Base-by-base conservation (phyloP, 345 rosid genomes). In the Stellera chamaejasme region DNA sequence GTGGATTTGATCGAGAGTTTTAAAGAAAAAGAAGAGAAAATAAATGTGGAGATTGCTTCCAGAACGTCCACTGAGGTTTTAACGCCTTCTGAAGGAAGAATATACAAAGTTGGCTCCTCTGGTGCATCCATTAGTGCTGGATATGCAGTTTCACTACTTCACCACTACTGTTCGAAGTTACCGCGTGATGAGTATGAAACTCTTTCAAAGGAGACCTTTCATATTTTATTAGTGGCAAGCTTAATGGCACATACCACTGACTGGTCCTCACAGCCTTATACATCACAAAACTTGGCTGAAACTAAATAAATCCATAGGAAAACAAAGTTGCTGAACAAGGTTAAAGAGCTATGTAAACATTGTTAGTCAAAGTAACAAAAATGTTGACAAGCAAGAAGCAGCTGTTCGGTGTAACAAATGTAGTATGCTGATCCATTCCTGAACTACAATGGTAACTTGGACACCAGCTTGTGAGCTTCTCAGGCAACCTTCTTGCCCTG, bases 141-240 rank as follows among this genome's bases (percentile, higher is more conserved):
- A 72, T 82, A 82, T 70, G 86, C 95, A 75, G 68, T 86, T 67
- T 79, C 95, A 59, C 79, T 88, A 63, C 79, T 91, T 52, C 79
- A 85, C 62, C 86, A 68, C 32, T 91, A 85, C 70, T 91, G 98
- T 78, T 77, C 96, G 28, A 85, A 79, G 75, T 92, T 91, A 48
- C 92, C 93, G 12, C 98, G 76, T 66, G 98, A 92, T 60, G 96
- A 85, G 98, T 91, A 84, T 71, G 88, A 32, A 32, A 32, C 43
- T 55, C 64, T 52, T 60, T 14, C 55, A n/a, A n/a, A n/a, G 64
- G 52, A 55, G 58, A 10, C 58, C 54, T 66, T 60, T 27, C 45
- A 50, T 50, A 42, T 8, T 10, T 25, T 14, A 45, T 45, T 43
- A 0, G 52, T 45, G 54, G 56, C 32, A 53, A 52, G 48, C 10